These are phyloP conservation scores for Jackrogersella multiformis DNA, from an alignment of 495 filamentous ascomycete genomes.

Conservation along the genomic window DNA sequence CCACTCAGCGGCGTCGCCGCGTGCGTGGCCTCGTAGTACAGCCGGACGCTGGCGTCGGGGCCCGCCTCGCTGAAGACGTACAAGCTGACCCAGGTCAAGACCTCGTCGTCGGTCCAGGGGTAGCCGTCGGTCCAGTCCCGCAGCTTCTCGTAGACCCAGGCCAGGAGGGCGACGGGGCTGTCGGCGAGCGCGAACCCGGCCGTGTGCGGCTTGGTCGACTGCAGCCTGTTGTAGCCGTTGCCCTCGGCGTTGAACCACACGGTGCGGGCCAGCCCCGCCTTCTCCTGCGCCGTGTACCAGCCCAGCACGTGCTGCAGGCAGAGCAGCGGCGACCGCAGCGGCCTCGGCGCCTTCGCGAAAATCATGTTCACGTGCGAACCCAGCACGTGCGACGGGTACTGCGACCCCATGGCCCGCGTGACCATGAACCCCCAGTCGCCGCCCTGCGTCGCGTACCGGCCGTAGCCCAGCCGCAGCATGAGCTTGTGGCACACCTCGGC, in stretches of 20 bases:
- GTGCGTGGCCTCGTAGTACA: constrained; percentile 51
- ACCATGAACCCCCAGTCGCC: constrained; percentile 74
- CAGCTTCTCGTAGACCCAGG: constrained; percentile 74
- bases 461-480: constrained; percentile 70
- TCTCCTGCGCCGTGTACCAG: constrained; percentile 44
- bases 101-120: constrained; percentile 70
- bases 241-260: constrained; percentile 58
- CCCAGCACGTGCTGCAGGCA: constrained; percentile 52
- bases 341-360: constrained; percentile 44
- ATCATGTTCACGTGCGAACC: constrained; percentile 72
- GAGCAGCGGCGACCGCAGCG: constrained; percentile 49
- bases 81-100: constrained; percentile 69
- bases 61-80: constrained; percentile 66
- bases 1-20: too few species aligned
- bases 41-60: constrained; percentile 59
- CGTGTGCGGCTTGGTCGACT: constrained; percentile 69
- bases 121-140: constrained; percentile 71
- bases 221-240: constrained; percentile 61
- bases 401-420: constrained; percentile 63
- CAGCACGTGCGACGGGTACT: constrained; percentile 63
- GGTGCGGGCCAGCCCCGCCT: constrained; percentile 53
- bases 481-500: constrained; percentile 68
- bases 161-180: constrained; percentile 65
- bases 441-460: constrained; percentile 71
- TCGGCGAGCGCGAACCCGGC: constrained; percentile 63